These are phyloP conservation scores for Cercospora sp. DNA, from an alignment of 2,329 filamentous ascomycete genomes.

Conservation along the genomic window DNA sequence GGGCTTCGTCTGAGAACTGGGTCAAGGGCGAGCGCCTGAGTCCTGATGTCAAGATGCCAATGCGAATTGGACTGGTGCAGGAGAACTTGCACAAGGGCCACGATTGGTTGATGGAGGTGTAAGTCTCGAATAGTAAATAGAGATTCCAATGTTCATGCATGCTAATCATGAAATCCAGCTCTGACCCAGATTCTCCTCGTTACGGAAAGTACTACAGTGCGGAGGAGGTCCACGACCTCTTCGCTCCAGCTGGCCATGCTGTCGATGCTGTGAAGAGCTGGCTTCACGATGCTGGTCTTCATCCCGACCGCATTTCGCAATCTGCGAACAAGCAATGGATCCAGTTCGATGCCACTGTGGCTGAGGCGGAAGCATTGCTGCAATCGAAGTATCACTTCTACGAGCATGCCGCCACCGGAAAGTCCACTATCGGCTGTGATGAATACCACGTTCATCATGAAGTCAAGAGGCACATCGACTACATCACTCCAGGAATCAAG, in stretches of 20 bases:
- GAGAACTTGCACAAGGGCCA: conserved; percentile 26
- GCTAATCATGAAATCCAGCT: conserved; percentile 4
- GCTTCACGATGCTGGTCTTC: conserved; percentile 40
- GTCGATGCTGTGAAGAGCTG: conserved; percentile 43
- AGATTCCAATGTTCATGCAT: neutral
- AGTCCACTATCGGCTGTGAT: conserved; percentile 42
- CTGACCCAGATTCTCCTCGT: conserved; percentile 32
- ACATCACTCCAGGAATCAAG: conserved; percentile 57
- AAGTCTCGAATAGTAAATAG: neutral
- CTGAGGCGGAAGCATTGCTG: conserved; percentile 43
- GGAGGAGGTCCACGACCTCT: conserved; percentile 45
- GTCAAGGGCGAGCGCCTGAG: conserved; percentile 39
- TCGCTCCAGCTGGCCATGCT: conserved; percentile 41
- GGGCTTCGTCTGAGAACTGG: conserved; percentile 41
- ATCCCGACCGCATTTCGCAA: conserved; percentile 37
- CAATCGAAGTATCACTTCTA: conserved; percentile 58
- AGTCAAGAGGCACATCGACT: conserved; percentile 54
- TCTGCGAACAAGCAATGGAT: conserved; percentile 43
- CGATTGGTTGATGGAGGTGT: conserved; percentile 25
- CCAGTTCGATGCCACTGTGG: conserved; percentile 45
- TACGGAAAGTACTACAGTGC: conserved; percentile 45
- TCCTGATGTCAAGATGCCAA: conserved; percentile 30
- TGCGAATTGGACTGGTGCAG: conserved; percentile 31
- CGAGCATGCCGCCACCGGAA: conserved; percentile 57
- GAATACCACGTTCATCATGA: conserved; percentile 50